These are phyloP conservation scores for Hemileccinum impolitum DNA, from an alignment of 768 basidiomycete species.

Conservation along the genomic window DNA sequence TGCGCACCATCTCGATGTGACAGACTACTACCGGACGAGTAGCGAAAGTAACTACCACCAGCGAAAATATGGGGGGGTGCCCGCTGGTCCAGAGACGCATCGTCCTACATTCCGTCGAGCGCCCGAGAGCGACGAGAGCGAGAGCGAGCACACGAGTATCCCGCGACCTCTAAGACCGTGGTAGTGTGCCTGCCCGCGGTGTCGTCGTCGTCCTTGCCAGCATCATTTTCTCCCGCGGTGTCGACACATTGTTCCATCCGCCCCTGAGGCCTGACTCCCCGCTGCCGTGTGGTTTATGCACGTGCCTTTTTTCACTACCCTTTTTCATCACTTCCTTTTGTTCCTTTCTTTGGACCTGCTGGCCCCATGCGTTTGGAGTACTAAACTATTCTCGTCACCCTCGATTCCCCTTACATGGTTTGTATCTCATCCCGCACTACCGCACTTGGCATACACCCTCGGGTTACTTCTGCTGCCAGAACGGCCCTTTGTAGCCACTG, in stretches of 20 bases:
- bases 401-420: conserved; percentile 16
- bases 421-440: conserved; percentile 12
- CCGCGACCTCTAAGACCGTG: conserved; percentile 45
- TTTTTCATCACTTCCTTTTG: background rate
- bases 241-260: background rate
- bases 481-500: conserved; percentile 9
- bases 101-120: conserved; percentile 27
- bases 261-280: background rate
- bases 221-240: background rate
- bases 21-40: conserved; percentile 13
- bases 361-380: background rate
- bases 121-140: conserved; percentile 34
- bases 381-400: conserved; percentile 17
- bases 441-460: conserved; percentile 1
- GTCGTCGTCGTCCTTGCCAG: background rate
- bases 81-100: conserved; percentile 22
- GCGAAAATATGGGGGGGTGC: conserved; percentile 15
- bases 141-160: conserved; percentile 29
- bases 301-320: background rate
- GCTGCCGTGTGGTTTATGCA: background rate
- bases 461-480: background rate
- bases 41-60: conserved; percentile 5
- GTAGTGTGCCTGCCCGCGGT: conserved; percentile 25
- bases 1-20: conserved; percentile 2
- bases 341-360: conserved; percentile 11